A percentile compares a stretch with the other conserved stretches of the same genome.
phyloP scores from a whole-genome alignment of 1,284 basidiomycete species.

The Fistulinella staudtii region DNA sequence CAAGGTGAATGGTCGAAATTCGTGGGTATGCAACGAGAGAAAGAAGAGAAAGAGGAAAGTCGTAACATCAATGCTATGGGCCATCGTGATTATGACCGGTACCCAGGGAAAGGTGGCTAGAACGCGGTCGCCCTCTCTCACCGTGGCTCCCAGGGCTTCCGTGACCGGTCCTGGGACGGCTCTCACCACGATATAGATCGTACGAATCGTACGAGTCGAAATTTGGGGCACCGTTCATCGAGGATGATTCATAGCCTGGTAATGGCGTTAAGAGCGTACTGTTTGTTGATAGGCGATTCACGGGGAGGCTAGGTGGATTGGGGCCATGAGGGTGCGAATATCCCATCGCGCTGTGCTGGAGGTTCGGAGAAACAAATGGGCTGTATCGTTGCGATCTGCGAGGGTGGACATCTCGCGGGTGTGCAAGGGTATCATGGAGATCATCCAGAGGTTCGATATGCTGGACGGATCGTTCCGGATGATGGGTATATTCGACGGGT shows the following conservation, averaged over 20 bases:
- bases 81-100: constrained; percentile 10
- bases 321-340: constrained; percentile 16
- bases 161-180: constrained; percentile 21
- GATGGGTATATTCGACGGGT: constrained; percentile 18
- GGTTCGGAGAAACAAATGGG: constrained; percentile 19
- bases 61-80: constrained; percentile 2
- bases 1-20: constrained; percentile 1
- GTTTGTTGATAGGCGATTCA: constrained; percentile 39
- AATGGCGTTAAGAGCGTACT: constrained; percentile 51
- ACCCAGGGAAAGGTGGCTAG: constrained; percentile 13
- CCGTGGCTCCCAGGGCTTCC: constrained; percentile 18
- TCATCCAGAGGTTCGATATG: constrained; percentile 14
- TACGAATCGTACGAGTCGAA: constrained; percentile 19
- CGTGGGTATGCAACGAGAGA: not conserved
- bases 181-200: constrained; percentile 17
- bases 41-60: not conserved
- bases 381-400: constrained; percentile 28
- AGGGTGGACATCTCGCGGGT: constrained; percentile 20
- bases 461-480: constrained; percentile 15
- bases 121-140: constrained; percentile 24
- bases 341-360: constrained; percentile 13
- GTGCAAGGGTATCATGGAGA: constrained; percentile 15
- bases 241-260: constrained; percentile 38
- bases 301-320: constrained; percentile 13
- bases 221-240: constrained; percentile 10